These are phyloP conservation scores for Aspergillus texensis DNA, from an alignment of 2,329 filamentous ascomycete species.

Conservation along the genomic window DNA sequence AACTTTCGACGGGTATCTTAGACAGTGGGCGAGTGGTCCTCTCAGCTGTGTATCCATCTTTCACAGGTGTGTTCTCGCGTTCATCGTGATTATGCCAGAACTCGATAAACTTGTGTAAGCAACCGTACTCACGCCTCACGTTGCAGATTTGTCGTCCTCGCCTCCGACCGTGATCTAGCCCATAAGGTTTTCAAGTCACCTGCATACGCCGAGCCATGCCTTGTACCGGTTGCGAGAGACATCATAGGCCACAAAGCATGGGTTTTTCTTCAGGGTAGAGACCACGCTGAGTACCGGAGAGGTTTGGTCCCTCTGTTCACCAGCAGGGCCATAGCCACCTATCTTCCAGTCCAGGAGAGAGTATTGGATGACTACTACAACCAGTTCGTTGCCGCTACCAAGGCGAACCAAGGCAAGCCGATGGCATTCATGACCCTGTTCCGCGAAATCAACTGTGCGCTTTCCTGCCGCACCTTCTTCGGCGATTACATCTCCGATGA, in stretches of 20 bases:
- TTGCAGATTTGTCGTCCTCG: conserved; percentile 83
- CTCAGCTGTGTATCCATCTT: conserved; percentile 93
- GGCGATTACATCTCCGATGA: conserved; percentile 87
- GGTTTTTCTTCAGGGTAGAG: conserved; percentile 89
- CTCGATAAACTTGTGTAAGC: not conserved
- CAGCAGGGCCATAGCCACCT: conserved; percentile 76
- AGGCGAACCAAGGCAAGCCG: conserved; percentile 67
- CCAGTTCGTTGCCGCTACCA: conserved; percentile 70
- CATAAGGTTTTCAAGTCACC: conserved; percentile 92
- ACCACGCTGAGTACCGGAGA: conserved; percentile 88
- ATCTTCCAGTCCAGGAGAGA: conserved; percentile 85
- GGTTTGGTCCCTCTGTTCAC: conserved; percentile 88
- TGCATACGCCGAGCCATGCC: conserved; percentile 80
- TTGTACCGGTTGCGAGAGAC: conserved; percentile 85
- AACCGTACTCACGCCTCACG: conserved; percentile 7
- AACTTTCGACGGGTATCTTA: conserved; percentile 80
- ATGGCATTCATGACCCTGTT: conserved; percentile 81
- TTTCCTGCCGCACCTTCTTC: conserved; percentile 86
- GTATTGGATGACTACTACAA: conserved; percentile 80
- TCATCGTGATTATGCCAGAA: not conserved
- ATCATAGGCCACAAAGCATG: conserved; percentile 83
- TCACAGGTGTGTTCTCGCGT: conserved; percentile 70
- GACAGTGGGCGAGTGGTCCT: conserved; percentile 83
- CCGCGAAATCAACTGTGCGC: conserved; percentile 84
- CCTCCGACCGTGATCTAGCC: conserved; percentile 84